These are phyloP conservation scores for Aquanectria penicillioides DNA, from an alignment of 2,329 filamentous ascomycete species.

Conservation along the genomic window DNA sequence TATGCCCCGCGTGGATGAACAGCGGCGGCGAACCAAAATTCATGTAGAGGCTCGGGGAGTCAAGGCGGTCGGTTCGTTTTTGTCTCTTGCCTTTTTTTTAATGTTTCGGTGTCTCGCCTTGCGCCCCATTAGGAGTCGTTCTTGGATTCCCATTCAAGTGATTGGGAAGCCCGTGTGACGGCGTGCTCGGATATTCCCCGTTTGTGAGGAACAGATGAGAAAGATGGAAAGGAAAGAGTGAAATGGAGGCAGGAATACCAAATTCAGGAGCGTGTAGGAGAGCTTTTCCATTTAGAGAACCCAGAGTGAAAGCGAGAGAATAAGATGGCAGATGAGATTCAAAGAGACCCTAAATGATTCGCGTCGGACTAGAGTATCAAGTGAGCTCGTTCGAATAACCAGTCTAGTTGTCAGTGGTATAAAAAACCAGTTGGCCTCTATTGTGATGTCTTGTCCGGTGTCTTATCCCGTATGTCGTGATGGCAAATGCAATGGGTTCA, in stretches of 20 bases:
- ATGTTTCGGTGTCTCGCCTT: slow-evolving; percentile 32
- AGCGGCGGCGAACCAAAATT: slow-evolving; percentile 51
- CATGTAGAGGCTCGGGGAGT: slow-evolving; percentile 55
- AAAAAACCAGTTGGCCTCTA: slow-evolving; percentile 32
- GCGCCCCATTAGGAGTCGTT: slow-evolving; percentile 30
- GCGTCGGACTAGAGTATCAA: slow-evolving; percentile 45
- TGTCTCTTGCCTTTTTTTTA: slow-evolving; percentile 32
- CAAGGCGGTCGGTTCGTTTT: slow-evolving; percentile 48
- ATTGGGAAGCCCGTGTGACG: slow-evolving; percentile 40
- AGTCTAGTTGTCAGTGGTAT: slow-evolving; percentile 24
- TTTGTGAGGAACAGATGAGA: slow-evolving; percentile 22
- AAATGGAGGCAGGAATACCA: slow-evolving; percentile 34
- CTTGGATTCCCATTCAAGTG: slow-evolving; percentile 50
- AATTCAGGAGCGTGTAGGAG: slow-evolving; percentile 44
- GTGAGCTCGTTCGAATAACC: slow-evolving; percentile 43
- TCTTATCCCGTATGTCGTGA: too few species aligned
- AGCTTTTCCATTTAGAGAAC: slow-evolving; percentile 31
- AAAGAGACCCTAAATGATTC: slow-evolving; percentile 26
- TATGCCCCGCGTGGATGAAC: slow-evolving; percentile 49
- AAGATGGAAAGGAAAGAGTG: slow-evolving; percentile 14
- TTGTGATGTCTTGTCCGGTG: background rate
- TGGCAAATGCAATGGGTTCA: too few species aligned
- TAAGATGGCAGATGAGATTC: slow-evolving; percentile 29
- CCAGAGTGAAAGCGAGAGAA: slow-evolving; percentile 10
- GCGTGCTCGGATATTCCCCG: slow-evolving; percentile 36